A percentile compares a stretch with the other conserved stretches of the same genome.
Conservation (phyloP, 169 alveolate genomes). For the Sarcocystis neurona region DNA sequence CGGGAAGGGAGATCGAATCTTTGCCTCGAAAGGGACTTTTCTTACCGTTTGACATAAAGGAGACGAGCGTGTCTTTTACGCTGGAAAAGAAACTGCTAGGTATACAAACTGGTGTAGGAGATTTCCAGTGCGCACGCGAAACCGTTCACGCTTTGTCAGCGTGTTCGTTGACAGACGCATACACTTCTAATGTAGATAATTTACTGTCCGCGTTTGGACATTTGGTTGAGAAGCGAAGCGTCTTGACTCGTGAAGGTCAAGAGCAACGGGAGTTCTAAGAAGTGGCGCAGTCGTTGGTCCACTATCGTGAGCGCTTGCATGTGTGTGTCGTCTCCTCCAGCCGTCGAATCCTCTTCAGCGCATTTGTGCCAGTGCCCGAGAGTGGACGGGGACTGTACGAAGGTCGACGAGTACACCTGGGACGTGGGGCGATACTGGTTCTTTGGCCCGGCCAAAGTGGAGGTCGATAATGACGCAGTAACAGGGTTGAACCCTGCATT, state of each 20-base stretch:
- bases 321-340: constrained; percentile 22
- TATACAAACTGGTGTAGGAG: too few species aligned
- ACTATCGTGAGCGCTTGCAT: background rate
- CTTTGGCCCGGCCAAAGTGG: constrained; percentile 37
- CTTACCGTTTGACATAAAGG: too few species aligned
- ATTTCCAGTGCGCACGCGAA: too few species aligned
- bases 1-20: too few species aligned
- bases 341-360: background rate
- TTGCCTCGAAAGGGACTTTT: too few species aligned
- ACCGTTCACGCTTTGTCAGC: background rate
- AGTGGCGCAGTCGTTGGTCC: background rate
- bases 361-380: constrained; percentile 43
- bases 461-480: constrained; percentile 10
- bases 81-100: too few species aligned
- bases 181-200: background rate
- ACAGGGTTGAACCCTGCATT: background rate
- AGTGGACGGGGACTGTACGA: constrained; percentile 25
- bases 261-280: background rate
- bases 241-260: background rate
- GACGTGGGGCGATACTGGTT: constrained; percentile 12
- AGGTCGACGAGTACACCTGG: constrained; percentile 49
- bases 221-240: background rate
- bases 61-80: too few species aligned
- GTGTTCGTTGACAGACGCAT: background rate
- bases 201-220: background rate